Conservation (phyloP, 495 filamentous ascomycete genomes). For the Choiromyces venosus region DNA sequence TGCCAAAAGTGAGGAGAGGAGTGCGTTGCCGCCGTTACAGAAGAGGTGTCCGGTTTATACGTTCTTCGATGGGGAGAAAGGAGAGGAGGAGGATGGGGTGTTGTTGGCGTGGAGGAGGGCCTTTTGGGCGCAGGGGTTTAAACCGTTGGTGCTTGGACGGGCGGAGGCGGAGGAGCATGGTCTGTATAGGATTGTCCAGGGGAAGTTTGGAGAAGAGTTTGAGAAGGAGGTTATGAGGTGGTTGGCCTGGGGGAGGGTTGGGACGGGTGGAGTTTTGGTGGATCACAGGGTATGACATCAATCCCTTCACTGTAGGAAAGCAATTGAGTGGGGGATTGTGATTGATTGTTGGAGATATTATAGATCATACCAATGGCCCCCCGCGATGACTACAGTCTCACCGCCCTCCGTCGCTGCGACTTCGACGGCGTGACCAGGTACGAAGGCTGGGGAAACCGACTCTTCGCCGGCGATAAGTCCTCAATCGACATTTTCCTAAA, state of each 20-base stretch:
- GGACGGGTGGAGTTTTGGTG: constrained; percentile 75
- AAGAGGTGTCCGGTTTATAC: constrained; percentile 80
- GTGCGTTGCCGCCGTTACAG: constrained; percentile 75
- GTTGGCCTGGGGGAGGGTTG: constrained; percentile 92
- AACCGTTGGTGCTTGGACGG: constrained; percentile 70
- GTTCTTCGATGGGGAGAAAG: constrained; percentile 69
- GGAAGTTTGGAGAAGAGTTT: constrained; percentile 49
- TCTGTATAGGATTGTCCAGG: constrained; percentile 61
- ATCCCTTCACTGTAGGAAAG: background rate
- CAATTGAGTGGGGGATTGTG: background rate
- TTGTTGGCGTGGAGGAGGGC: constrained; percentile 84
- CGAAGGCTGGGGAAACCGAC: constrained; percentile 61
- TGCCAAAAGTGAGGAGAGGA: constrained; percentile 76
- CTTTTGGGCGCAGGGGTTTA: constrained; percentile 91
- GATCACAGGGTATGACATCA: constrained; percentile 55
- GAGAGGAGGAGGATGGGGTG: constrained; percentile 65
- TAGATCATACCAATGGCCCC: constrained; percentile 74
- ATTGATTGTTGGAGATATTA: background rate
- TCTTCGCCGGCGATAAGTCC: constrained; percentile 67
- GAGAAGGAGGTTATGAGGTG: constrained; percentile 73
- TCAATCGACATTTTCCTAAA: constrained; percentile 31
- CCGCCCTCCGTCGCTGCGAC: constrained; percentile 65
- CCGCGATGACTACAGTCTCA: constrained; percentile 65
- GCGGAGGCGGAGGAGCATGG: constrained; percentile 83
- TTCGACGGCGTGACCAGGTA: constrained; percentile 69